Conservation (phyloP, 2,329 filamentous ascomycete genomes). For the Calycina herbarum region DNA sequence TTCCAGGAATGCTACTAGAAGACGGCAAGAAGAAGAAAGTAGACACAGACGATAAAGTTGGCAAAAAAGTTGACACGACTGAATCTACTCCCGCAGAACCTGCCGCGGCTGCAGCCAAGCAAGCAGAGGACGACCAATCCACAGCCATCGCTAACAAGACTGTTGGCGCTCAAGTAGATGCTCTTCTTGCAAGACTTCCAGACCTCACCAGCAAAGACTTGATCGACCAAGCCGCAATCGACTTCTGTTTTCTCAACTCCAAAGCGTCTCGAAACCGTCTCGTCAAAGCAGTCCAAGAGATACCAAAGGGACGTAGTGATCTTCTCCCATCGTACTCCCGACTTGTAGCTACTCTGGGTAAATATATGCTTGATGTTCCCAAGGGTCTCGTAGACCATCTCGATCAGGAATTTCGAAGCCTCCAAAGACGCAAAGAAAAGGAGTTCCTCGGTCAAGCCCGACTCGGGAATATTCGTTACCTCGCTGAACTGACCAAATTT, state of each 20-base stretch:
- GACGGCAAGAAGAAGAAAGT: constrained; percentile 92
- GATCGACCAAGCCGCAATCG: constrained; percentile 88
- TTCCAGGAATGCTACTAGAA: constrained; percentile 89
- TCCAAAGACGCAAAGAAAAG: constrained; percentile 95
- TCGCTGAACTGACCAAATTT: constrained; percentile 96
- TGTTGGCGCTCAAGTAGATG: constrained; percentile 94
- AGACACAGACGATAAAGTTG: constrained; percentile 78
- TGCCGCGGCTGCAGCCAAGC: constrained; percentile 47
- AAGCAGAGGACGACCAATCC: constrained; percentile 73
- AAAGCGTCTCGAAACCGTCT: constrained; percentile 95
- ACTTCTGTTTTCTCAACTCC: constrained; percentile 98
- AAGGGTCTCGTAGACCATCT: constrained; percentile 89
- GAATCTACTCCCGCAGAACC: constrained; percentile 43
- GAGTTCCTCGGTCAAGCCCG: constrained; percentile 95
- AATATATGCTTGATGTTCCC: constrained; percentile 92
- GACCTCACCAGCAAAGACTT: constrained; percentile 89
- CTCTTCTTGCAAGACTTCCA: constrained; percentile 81
- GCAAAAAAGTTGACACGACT: constrained; percentile 68
- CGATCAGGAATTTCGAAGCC: constrained; percentile 93
- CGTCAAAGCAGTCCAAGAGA: constrained; percentile 88
- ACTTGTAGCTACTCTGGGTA: constrained; percentile 86
- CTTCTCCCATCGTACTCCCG: constrained; percentile 89
- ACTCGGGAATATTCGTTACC: constrained; percentile 92
- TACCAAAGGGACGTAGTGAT: constrained; percentile 91
- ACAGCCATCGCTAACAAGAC: constrained; percentile 97